These are phyloP conservation scores for Alloteropsis semialata DNA, from an alignment of 176 grass and related monocot genomes.

Conservation along the genomic window DNA sequence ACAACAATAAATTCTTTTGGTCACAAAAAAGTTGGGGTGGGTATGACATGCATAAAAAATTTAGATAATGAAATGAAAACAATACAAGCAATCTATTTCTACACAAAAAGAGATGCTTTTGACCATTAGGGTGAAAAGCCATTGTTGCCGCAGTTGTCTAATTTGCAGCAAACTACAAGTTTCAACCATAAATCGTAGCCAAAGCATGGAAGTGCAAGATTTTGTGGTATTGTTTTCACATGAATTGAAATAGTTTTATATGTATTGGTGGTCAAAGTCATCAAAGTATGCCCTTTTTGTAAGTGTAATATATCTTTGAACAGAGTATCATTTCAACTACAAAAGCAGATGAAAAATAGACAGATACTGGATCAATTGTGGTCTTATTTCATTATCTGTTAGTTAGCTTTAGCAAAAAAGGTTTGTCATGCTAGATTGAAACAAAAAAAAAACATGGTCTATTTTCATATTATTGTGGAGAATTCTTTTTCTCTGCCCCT, in stretches of 20 bases:
- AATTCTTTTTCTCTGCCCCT: background rate
- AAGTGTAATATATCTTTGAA: background rate
- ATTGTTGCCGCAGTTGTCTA: background rate
- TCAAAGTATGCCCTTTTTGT: background rate
- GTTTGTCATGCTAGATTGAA: background rate
- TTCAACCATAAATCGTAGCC: background rate
- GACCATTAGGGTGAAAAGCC: background rate
- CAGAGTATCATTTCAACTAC: background rate
- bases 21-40: background rate
- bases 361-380: background rate
- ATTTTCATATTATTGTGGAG: background rate
- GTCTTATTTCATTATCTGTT: background rate
- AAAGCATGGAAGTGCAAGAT: background rate
- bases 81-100: background rate
- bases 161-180: background rate
- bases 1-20: background rate
- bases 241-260: background rate
- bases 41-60: background rate
- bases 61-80: background rate
- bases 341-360: background rate
- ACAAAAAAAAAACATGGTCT: background rate
- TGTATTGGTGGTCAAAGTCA: background rate
- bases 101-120: background rate
- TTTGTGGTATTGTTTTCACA: background rate
- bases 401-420: background rate